Conservation (phyloP, 2,329 filamentous ascomycete genomes). For the Fusarium redolens region DNA sequence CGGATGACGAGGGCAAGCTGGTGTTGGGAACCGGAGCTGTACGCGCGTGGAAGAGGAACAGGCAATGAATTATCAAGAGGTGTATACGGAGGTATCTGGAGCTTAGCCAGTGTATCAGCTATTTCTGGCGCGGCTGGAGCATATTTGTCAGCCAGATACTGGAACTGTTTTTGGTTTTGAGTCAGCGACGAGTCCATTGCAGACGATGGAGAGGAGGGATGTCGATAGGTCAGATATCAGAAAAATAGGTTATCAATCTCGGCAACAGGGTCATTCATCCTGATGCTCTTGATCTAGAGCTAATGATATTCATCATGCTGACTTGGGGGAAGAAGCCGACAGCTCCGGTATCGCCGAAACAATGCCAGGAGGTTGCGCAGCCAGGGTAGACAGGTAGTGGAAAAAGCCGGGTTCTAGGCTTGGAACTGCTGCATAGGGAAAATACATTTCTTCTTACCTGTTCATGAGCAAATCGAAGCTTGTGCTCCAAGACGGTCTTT, state of each 20-base stretch:
- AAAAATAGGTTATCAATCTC: constrained; percentile 69
- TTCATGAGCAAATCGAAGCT: constrained; percentile 73
- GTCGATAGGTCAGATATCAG: constrained; percentile 50
- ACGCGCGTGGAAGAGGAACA: constrained; percentile 66
- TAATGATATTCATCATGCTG: constrained; percentile 65
- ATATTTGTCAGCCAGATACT: constrained; percentile 75
- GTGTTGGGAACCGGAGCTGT: constrained; percentile 55
- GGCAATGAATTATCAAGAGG: constrained; percentile 60
- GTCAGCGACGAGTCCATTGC: constrained; percentile 39
- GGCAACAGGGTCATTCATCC: constrained; percentile 57
- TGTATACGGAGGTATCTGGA: constrained; percentile 70
- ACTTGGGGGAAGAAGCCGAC: constrained; percentile 20
- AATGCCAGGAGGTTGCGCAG: constrained; percentile 20
- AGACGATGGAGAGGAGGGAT: constrained; percentile 1
- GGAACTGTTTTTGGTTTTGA: constrained; percentile 61
- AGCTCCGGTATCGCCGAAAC: constrained; percentile 44
- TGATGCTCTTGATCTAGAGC: constrained; percentile 86
- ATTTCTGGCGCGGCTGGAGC: constrained; percentile 73
- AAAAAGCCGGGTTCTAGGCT: constrained; percentile 19
- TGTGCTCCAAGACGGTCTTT: constrained; percentile 74
- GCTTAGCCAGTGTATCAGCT: constrained; percentile 72
- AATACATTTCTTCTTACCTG: constrained; percentile 64
- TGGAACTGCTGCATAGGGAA: background rate
- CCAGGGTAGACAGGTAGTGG: constrained; percentile 9
- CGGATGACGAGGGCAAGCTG: constrained; percentile 72